Base-by-base conservation (phyloP, 2,329 filamentous ascomycete genomes). In the Apiospora saccharicola region DNA sequence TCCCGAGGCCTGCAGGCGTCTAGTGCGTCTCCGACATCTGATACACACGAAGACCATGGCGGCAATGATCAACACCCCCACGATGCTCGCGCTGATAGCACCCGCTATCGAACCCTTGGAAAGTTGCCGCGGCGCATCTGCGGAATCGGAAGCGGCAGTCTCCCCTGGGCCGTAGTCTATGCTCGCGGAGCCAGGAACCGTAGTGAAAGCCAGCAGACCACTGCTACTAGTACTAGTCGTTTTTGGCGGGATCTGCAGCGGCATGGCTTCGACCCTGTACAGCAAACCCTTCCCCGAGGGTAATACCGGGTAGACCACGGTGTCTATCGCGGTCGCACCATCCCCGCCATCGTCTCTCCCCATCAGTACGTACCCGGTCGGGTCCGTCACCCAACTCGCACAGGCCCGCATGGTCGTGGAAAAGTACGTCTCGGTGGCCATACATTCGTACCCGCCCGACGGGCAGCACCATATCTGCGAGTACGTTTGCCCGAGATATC, bases 281-380 rank as follows among this genome's bases (percentile, higher is more conserved):
- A n/a, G n/a, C n/a, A n/a, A n/a, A n/a, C n/a, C n/a, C 24, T 30
- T 4, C 1, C 16, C 51, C 12, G 24, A 24, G 13, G 51, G 24
- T 24, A 30, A 1, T 4, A 12, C 16, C 13, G 12, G 13, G 12
- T 16, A 30, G 4, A 30, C 51, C 1, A 5, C 16, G 12, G 4
- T 16, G 3, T 6, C 4, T 4, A 2, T 12, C 13, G 3, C 16
- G 4, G 24, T 2, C 24, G 16, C 1, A 16, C 7, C 1, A 6
- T 22, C 47, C 6, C 7, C 10, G 2, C 0, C 4, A 30, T 14
- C 24, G 24, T 30, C 10, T 6, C 24, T 3, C 4, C 13, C 6
- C 16, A 6, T 46, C 16, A 6, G 4, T 46, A 1, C 4, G 19
- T 53, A 53, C n/a, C 12, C 3, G 0, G 24, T 53, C 12, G 51